Percentiles rank a stretch among this genome's conserved stretches.
phyloP scores from a whole-genome alignment of 2,329 filamentous ascomycete genomes.

The Penicillium crustosum region DNA sequence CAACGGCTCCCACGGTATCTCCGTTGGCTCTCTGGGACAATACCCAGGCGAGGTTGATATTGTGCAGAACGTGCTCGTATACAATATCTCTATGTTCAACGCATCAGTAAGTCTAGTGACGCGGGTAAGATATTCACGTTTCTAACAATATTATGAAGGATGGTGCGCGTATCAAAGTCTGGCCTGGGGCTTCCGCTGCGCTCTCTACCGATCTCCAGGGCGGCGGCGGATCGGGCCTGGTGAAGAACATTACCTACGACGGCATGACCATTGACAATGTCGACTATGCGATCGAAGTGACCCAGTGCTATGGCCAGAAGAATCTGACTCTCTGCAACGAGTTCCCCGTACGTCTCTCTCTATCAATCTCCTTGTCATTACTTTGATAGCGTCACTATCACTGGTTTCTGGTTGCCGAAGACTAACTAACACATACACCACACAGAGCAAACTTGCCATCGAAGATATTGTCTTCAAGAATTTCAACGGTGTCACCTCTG shows the following conservation, averaged over 20 bases:
- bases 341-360: slow-evolving; percentile 48
- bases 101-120: slow-evolving; percentile 38
- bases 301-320: slow-evolving; percentile 65
- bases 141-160: slow-evolving; percentile 48
- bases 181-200: slow-evolving; percentile 59
- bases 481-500: slow-evolving; percentile 56
- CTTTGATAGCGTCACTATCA: background rate
- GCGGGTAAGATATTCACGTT: slow-evolving; percentile 39
- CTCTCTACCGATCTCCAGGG: slow-evolving; percentile 63
- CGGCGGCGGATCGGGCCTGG: slow-evolving; percentile 62
- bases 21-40: slow-evolving; percentile 69
- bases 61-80: slow-evolving; percentile 67
- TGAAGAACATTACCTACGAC: slow-evolving; percentile 68
- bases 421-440: background rate
- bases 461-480: slow-evolving; percentile 57
- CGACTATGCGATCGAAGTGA: slow-evolving; percentile 64
- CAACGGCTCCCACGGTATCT: slow-evolving; percentile 70
- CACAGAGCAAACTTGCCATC: slow-evolving; percentile 51
- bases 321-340: slow-evolving; percentile 62
- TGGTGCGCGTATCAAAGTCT: slow-evolving; percentile 72
- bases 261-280: slow-evolving; percentile 61
- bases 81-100: slow-evolving; percentile 60
- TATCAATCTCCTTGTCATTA: background rate
- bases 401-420: background rate
- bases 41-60: slow-evolving; percentile 64